A percentile compares a stretch with the other conserved stretches of the same genome.
These are phyloP conservation scores for Alternaria arborescens DNA, from an alignment of 2,329 filamentous ascomycete genomes.

Conservation along the genomic window DNA sequence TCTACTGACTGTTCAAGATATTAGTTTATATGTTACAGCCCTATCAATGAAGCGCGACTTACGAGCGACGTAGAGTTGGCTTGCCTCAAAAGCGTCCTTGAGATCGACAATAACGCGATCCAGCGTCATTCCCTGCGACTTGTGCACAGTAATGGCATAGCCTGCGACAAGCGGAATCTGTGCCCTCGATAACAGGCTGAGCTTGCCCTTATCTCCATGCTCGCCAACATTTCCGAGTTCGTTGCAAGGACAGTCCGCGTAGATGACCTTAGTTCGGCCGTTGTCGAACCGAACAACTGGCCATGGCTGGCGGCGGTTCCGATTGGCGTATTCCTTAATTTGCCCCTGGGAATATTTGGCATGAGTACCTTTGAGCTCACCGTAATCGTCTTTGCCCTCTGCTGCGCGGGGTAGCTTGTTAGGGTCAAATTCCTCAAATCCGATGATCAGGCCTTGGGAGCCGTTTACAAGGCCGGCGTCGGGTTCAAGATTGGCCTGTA, in stretches of 20 bases:
- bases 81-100: conserved; percentile 61
- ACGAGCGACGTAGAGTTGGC: conserved; percentile 69
- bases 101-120: conserved; percentile 67
- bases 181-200: conserved; percentile 62
- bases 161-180: conserved; percentile 68
- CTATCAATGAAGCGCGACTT: conserved; percentile 13
- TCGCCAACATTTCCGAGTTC: conserved; percentile 54
- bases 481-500: conserved; percentile 60
- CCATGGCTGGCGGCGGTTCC: conserved; percentile 52
- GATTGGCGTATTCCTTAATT: conserved; percentile 52
- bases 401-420: conserved; percentile 39
- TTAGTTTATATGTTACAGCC: conserved; percentile 9
- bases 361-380: conserved; percentile 49
- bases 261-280: conserved; percentile 56
- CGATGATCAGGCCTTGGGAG: conserved; percentile 43
- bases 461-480: conserved; percentile 46
- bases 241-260: conserved; percentile 60
- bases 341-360: conserved; percentile 49
- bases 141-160: conserved; percentile 72
- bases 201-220: conserved; percentile 19
- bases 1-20: conserved; percentile 56
- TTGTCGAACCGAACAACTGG: conserved; percentile 65
- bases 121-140: conserved; percentile 67
- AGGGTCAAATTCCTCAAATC: conserved; percentile 49
- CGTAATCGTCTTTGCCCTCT: conserved; percentile 3